Evolutionary conservation across 2,329 filamentous ascomycete genomes (phyloP).

Genomic region (Neofusicoccum ribis): DNA sequence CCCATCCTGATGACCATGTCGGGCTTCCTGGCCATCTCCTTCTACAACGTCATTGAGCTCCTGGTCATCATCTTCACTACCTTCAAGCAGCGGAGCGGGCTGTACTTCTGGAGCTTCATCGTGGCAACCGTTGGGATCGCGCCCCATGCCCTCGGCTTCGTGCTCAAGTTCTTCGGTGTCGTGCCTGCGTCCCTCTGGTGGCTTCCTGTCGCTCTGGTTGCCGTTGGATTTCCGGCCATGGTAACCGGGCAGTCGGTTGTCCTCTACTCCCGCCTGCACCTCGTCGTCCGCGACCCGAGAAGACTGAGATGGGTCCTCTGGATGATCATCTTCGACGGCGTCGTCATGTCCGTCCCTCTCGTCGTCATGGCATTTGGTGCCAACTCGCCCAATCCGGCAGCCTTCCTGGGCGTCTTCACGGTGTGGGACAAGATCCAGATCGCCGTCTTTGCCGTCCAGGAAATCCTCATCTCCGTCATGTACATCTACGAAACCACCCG

Average conservation of each 20-base stretch:
- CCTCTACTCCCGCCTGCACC: conserved; percentile 62
- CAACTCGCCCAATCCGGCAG: conserved; percentile 40
- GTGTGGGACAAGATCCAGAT: conserved; percentile 50
- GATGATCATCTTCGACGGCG: conserved; percentile 59
- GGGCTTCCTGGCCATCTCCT: conserved; percentile 32
- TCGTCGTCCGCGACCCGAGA: conserved; percentile 55
- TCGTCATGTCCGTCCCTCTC: conserved; percentile 56
- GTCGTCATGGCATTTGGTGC: conserved; percentile 58
- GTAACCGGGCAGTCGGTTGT: conserved; percentile 63
- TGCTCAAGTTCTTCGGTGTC: conserved; percentile 46
- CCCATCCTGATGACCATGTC: conserved; percentile 30
- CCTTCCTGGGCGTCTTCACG: conserved; percentile 38
- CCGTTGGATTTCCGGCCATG: conserved; percentile 60
- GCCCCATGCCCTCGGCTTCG: conserved; percentile 50
- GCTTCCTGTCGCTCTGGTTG: conserved; percentile 44
- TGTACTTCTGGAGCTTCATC: conserved; percentile 54
- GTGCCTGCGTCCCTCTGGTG: not conserved
- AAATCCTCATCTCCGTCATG: conserved; percentile 30
- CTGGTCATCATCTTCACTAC: conserved; percentile 44
- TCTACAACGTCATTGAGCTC: conserved; percentile 48
- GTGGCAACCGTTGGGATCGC: conserved; percentile 46
- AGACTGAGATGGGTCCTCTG: conserved; percentile 52
- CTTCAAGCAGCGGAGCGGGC: conserved; percentile 48
- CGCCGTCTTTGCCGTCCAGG: conserved; percentile 45
- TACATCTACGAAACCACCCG: conserved; percentile 4